Evolutionary conservation across 2,329 filamentous ascomycete genomes (phyloP).

Genomic region (Exophiala viscosa): DNA sequence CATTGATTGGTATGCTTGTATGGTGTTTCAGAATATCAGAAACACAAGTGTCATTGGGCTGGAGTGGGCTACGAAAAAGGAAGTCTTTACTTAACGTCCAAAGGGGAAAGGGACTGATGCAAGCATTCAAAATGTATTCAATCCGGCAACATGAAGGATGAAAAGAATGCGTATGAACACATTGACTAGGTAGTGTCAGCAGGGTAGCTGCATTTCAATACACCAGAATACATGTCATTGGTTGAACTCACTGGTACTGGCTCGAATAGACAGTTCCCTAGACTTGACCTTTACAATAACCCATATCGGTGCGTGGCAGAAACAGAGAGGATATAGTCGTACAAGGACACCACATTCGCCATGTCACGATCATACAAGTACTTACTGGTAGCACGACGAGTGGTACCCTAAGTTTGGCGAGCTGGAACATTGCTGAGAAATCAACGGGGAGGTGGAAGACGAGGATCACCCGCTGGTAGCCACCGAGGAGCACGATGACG

Average conservation of each 20-base stretch:
- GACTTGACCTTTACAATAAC: no score
- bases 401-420: not conserved
- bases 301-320: no score
- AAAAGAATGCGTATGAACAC: conserved; percentile 9
- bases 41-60: conserved; percentile 9
- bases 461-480: not conserved
- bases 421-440: conserved; percentile 7
- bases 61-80: conserved; percentile 9
- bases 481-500: not conserved
- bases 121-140: conserved; percentile 11
- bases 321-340: no score
- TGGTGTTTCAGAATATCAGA: conserved; percentile 22
- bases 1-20: conserved; percentile 14
- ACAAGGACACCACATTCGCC: no score
- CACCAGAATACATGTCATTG: conserved; percentile 7
- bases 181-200: conserved; percentile 15
- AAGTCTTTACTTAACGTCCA: conserved; percentile 2
- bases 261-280: no score
- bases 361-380: no score
- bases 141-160: conserved; percentile 8
- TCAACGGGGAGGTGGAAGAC: conserved; percentile 1
- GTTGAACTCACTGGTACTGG: not conserved
- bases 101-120: conserved; percentile 1
- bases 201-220: conserved; percentile 11
- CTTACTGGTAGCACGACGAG: no score